Percentiles rank a stretch among this genome's conserved stretches.
Evolutionary conservation across 495 filamentous ascomycete genomes (phyloP).

Genomic region (Trichocladium uniseriatum): DNA sequence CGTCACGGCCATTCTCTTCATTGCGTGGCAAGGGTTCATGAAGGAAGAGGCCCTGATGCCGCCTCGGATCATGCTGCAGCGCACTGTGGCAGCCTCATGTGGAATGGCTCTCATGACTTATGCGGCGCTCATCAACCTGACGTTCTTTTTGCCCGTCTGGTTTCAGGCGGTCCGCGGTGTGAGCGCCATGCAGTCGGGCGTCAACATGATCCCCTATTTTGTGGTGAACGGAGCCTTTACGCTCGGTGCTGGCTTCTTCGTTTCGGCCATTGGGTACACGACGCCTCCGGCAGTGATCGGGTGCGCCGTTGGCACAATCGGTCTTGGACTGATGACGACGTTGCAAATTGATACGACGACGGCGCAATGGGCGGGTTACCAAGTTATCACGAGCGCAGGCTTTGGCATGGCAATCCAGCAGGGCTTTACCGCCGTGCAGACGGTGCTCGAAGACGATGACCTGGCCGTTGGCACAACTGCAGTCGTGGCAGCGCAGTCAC

Average conservation of each 20-base stretch:
- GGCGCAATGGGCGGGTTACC: slow-evolving; percentile 57
- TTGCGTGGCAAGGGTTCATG: slow-evolving; percentile 12
- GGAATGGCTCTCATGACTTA: slow-evolving; percentile 32
- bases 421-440: slow-evolving; percentile 44
- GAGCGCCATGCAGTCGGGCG: slow-evolving; percentile 55
- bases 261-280: slow-evolving; percentile 26
- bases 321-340: slow-evolving; percentile 55
- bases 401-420: slow-evolving; percentile 55
- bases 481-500: slow-evolving; percentile 51
- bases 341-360: slow-evolving; percentile 42
- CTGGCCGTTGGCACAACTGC: slow-evolving; percentile 51
- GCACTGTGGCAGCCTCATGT: slow-evolving; percentile 48
- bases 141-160: slow-evolving; percentile 47
- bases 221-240: slow-evolving; percentile 48
- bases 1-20: slow-evolving; percentile 13
- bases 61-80: slow-evolving; percentile 40
- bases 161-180: slow-evolving; percentile 64
- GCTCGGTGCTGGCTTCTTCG: slow-evolving; percentile 39
- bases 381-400: slow-evolving; percentile 46
- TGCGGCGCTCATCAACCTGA: slow-evolving; percentile 46
- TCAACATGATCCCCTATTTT: slow-evolving; percentile 59
- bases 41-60: slow-evolving; percentile 28
- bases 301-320: slow-evolving; percentile 46
- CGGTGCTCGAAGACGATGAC: slow-evolving; percentile 42
- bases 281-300: slow-evolving; percentile 46